Evolutionary conservation across 1,139 yeast species (phyloP).

Genomic region (Debaryomycetaceae sp.): DNA sequence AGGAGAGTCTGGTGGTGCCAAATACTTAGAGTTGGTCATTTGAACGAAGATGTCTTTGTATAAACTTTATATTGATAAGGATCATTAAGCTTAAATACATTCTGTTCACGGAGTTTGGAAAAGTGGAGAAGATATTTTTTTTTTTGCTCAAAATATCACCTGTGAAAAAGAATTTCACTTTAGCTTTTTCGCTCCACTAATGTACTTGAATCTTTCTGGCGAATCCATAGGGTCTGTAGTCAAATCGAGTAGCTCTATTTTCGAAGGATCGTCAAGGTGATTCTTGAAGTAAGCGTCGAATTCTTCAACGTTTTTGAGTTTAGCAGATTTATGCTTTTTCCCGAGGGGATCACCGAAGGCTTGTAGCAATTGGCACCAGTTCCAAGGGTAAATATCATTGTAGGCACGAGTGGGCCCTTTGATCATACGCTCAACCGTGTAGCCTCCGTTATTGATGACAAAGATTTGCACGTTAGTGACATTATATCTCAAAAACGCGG

Average conservation of each 20-base stretch:
- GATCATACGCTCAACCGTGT: constrained; percentile 81
- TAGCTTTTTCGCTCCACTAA: constrained; percentile 1
- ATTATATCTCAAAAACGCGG: constrained; percentile 59
- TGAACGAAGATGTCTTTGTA: constrained; percentile 4
- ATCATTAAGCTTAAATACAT: constrained; percentile 1
- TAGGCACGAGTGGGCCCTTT: constrained; percentile 73
- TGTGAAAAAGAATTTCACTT: background rate
- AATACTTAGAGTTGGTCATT: constrained; percentile 1
- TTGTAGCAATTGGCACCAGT: constrained; percentile 64
- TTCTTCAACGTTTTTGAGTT: constrained; percentile 26
- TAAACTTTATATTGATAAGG: background rate
- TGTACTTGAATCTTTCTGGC: constrained; percentile 47
- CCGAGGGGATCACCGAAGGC: constrained; percentile 60
- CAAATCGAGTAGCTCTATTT: constrained; percentile 56
- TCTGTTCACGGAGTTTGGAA: background rate
- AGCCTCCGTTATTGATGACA: constrained; percentile 78
- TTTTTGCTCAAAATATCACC: background rate
- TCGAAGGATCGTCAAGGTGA: constrained; percentile 18
- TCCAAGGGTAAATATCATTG: constrained; percentile 78
- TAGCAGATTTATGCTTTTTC: constrained; percentile 30
- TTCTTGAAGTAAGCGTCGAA: constrained; percentile 19
- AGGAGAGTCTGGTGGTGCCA: constrained; percentile 14
- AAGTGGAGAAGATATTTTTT: background rate
- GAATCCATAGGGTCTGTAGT: constrained; percentile 56
- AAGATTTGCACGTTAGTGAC: constrained; percentile 58